phyloP scores from a whole-genome alignment of 2,329 filamentous ascomycete genomes.

The Cercospora sp. region DNA sequence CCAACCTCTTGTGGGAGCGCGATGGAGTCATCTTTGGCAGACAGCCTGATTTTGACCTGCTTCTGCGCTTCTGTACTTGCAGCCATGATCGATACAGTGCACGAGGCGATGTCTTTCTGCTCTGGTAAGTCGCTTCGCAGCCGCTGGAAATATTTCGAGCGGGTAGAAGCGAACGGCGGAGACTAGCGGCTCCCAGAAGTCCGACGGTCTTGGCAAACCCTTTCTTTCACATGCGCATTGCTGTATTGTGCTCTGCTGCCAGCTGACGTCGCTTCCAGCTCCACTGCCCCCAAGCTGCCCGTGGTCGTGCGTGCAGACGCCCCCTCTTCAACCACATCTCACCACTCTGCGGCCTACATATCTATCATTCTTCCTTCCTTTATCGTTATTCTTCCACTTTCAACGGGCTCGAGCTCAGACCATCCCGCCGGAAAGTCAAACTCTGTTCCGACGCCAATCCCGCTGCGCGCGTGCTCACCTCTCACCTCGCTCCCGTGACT shows the following conservation, averaged over 20 bases:
- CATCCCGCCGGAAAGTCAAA: neutral
- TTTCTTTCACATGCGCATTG: constrained; percentile 11
- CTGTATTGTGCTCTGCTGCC: constrained; percentile 5
- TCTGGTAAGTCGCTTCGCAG: neutral
- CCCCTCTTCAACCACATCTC: constrained; percentile 7
- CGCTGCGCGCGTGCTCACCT: constrained; percentile 9
- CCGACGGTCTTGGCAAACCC: neutral
- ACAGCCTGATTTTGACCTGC: constrained; percentile 58
- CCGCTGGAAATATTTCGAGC: constrained; percentile 1
- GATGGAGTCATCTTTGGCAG: constrained; percentile 54
- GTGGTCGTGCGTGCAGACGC: neutral
- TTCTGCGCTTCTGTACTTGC: constrained; percentile 25
- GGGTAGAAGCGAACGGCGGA: neutral
- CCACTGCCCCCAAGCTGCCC: neutral
- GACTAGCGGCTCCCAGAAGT: neutral
- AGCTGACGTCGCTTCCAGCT: constrained; percentile 9
- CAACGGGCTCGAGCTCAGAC: constrained; percentile 7
- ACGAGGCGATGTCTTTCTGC: neutral
- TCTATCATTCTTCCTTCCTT: neutral
- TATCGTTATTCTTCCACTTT: neutral
- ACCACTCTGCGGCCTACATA: neutral
- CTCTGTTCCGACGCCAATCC: neutral
- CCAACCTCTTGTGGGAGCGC: constrained; percentile 56
- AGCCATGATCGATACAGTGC: constrained; percentile 14
- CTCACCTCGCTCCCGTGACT: neutral